Evolutionary conservation across 2,329 filamentous ascomycete genomes (phyloP), one percentile per base, ranked within the genome.

Genomic region (Colletotrichum paranaense): DNA sequence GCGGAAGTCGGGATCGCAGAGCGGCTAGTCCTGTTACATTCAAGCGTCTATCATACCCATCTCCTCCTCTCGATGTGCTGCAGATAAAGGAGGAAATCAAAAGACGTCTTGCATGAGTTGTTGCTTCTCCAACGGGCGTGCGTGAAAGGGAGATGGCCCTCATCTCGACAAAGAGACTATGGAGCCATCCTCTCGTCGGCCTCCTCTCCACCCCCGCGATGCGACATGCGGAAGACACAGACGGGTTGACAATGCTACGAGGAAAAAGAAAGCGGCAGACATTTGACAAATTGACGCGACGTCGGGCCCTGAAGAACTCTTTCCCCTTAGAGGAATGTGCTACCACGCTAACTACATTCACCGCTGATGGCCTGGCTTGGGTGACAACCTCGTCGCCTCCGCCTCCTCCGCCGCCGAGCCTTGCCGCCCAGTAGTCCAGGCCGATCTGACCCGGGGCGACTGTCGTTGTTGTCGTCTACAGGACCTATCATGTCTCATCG

Each of bases 1-100:
- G 58, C 59, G 69, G 64, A 32, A 38, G 64, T 59, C 22, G 65
- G 53, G 53, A 35, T 56, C 55, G 55, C 26, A 46, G 24, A 24
- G 30, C 24, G 30, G 28, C 28, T 52, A 64, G 8, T 19, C 30
- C 52, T 26, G 12, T 42, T 56, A 2, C 16, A 26, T 9, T 42
- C 30, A 28, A 19, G 62, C 62, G 22, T 2, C 52, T 65, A 32
- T 19, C n/a, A 19, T 14, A n/a, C 58, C 58, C 28, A n/a, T 57
- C 11, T 14, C 55, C 28, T 58, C 11, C 22, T 22, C 32, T 42
- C 12, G 32, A 42, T n/a, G 38, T 32, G 46, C 26, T 62, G 59
- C 59, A 57, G 24, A n/a, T 32, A 30, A 26, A 46, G n/a, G 35
- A 46, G 55, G 7, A 49, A 14, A 52, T 28, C 19, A 22, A 30